These are phyloP conservation scores for Aspergillus bertholletiae DNA, from an alignment of 495 filamentous ascomycete genomes.

Conservation along the genomic window DNA sequence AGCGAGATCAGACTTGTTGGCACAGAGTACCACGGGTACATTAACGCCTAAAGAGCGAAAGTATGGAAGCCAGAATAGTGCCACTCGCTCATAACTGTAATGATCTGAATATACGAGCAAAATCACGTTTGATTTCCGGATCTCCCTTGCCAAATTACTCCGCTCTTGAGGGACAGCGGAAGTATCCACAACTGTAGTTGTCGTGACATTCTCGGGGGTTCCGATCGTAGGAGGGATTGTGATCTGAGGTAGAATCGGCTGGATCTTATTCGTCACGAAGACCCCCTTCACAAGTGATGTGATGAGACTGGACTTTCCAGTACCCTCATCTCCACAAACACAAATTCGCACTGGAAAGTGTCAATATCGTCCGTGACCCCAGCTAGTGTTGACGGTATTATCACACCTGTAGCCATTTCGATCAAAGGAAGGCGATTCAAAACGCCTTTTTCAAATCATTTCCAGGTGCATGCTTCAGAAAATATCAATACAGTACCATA, in stretches of 20 bases:
- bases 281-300: slow-evolving; percentile 82
- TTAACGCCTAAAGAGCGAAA: slow-evolving; percentile 97
- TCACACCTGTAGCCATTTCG: slow-evolving; percentile 37
- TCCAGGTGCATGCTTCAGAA: not conserved
- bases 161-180: slow-evolving; percentile 93
- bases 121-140: slow-evolving; percentile 94
- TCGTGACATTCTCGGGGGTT: slow-evolving; percentile 91
- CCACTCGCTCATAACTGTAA: slow-evolving; percentile 97
- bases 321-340: slow-evolving; percentile 89
- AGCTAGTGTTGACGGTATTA: not conserved
- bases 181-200: slow-evolving; percentile 93
- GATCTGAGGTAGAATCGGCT: slow-evolving; percentile 88
- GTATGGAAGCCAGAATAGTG: slow-evolving; percentile 95
- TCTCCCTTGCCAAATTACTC: slow-evolving; percentile 82
- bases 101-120: slow-evolving; percentile 97
- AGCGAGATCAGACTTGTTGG: slow-evolving; percentile 89
- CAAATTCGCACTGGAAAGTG: slow-evolving; percentile 75
- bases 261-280: slow-evolving; percentile 90
- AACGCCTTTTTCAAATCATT: slow-evolving; percentile 15
- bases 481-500: not conserved
- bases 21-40: slow-evolving; percentile 94
- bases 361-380: not conserved
- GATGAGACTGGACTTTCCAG: slow-evolving; percentile 53
- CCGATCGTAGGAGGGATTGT: slow-evolving; percentile 86
- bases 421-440: slow-evolving; percentile 3